Base-by-base conservation (phyloP, 2,329 filamentous ascomycete species). In the Plectosphaerella plurivora region DNA sequence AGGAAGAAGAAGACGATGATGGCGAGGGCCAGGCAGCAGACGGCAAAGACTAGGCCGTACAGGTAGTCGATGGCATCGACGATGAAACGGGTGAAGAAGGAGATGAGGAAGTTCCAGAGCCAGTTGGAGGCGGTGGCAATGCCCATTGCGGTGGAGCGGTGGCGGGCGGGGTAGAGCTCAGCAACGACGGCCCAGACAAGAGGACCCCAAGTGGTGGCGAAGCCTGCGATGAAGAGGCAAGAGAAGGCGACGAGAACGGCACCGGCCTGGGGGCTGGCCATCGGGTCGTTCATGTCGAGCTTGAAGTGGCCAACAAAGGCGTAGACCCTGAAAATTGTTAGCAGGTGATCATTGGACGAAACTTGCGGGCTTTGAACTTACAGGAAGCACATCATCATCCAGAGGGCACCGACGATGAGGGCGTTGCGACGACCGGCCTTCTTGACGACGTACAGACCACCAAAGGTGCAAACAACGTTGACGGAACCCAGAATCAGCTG, bases 1-100 rank as follows among this genome's bases (percentile, higher is more conserved):
- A 91, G 77, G 69, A 89, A 89, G 75, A 90, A 87, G 75, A 85
- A 91, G 53, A 90, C 86, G 48, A 89, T 76, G 16, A 81, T 60
- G 5, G 84, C 76, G 18, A 84, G 82, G 10, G 77, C 76, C 53
- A 82, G 79, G 63, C 84, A 84, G 66, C 84, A 88, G 5, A 78
- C 83, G 0, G 84, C 86, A 64, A 89, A 89, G 39, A 90, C 81
- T 53, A 89, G 82, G 33, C 87, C 87, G 64, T 88, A 88, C 5
- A 77, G 75, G 70, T 86, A 89, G 64, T 84, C 78, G 59, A 90
- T 89, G 16, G 78, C 73, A 28, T 79, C 76, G n/a, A 80, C 84
- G 62, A 90, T 89, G 72, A 88, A 90, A 5, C 86, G 85, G 3
- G 87, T 89, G 71, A 82, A 82, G 64, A 84, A 83, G 0, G 73